These are phyloP conservation scores for Suillus subaureus DNA, from an alignment of 768 basidiomycete species.

Conservation along the genomic window DNA sequence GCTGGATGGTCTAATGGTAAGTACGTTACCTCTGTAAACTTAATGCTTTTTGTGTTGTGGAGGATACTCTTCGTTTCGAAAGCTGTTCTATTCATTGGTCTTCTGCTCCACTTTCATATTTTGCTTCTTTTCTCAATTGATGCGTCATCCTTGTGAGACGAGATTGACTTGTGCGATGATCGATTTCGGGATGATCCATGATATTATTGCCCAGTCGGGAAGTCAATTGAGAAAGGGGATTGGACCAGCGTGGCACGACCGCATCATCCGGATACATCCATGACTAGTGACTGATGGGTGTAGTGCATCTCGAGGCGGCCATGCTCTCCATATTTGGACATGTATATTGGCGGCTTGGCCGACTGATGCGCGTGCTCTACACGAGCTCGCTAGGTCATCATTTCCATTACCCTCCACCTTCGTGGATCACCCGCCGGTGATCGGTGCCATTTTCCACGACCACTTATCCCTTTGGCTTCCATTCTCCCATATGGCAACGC, in stretches of 20 bases:
- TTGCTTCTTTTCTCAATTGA: constrained; percentile 7
- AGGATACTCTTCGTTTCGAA: neutral
- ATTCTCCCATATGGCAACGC: constrained; percentile 6
- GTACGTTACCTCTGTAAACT: constrained; percentile 14
- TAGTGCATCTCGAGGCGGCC: constrained; percentile 26
- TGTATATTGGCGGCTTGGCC: constrained; percentile 15
- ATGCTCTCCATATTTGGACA: constrained; percentile 19
- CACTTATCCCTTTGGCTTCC: constrained; percentile 5
- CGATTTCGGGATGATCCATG: constrained; percentile 4
- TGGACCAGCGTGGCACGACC: neutral
- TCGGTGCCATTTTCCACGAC: constrained; percentile 6
- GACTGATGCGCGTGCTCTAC: constrained; percentile 19
- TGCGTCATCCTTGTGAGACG: neutral
- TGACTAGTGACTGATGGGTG: constrained; percentile 31
- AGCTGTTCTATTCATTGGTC: neutral
- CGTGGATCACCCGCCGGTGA: constrained; percentile 8
- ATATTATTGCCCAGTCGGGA: neutral
- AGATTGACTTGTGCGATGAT: constrained; percentile 1
- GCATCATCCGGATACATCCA: constrained; percentile 5
- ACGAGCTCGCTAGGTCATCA: constrained; percentile 22
- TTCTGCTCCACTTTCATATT: constrained; percentile 1
- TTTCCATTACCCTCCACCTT: constrained; percentile 10
- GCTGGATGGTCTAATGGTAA: constrained; percentile 27
- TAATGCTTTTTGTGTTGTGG: constrained; percentile 12
- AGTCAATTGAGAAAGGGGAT: neutral